Base-by-base conservation (phyloP, 2,329 filamentous ascomycete species). In the Eutypella sp. region DNA sequence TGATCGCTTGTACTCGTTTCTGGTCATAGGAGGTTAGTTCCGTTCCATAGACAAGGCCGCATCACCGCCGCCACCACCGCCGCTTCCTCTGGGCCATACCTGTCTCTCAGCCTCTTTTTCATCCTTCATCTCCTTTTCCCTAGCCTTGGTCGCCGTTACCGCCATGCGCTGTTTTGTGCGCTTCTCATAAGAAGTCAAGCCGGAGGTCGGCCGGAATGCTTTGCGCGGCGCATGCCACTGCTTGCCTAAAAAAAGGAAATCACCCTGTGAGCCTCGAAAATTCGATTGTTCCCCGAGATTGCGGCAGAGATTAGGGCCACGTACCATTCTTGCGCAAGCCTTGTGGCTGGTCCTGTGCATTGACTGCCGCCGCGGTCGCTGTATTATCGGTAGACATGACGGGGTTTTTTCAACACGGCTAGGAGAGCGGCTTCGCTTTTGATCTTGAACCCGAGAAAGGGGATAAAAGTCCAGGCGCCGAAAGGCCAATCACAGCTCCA, bases 91-190 rank as follows among this genome's bases (percentile, higher is more conserved):
- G n/a, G 37, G 31, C 16, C 34, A 51, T 68, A 93, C 90, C 76
- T 92, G 76, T 70, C 89, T 79, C 67, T 86, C 85, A n/a, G 85
- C 81, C 64, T 95, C 90, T 70, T 95, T 96, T 72, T 96, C 93
- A 1, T 90, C 88, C 73, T 92, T 95, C 82, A 99, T 82, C 67
- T 96, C 90, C 69, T 88, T 91, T 71, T 97, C 93, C 62, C 89
- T 90, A 29, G 89, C 88, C 72, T 96, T 97, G 58, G 87, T 80
- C n/a, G 88, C 82, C 11, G 81, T 78, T 57, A 84, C 77, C 7
- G 83, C 78, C 51, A 83, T 79, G 42, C 89, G 81, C 50, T 84
- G 77, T 57, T 85, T 83, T 39, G 81, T 72, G 44, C 92, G 84
- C 67, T 89, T 85, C 56, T 85, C 83, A 65, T 86, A 97, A 1